phyloP scores from a whole-genome alignment of 805 yeast genomes.

The Pichia thaimueangensis region DNA sequence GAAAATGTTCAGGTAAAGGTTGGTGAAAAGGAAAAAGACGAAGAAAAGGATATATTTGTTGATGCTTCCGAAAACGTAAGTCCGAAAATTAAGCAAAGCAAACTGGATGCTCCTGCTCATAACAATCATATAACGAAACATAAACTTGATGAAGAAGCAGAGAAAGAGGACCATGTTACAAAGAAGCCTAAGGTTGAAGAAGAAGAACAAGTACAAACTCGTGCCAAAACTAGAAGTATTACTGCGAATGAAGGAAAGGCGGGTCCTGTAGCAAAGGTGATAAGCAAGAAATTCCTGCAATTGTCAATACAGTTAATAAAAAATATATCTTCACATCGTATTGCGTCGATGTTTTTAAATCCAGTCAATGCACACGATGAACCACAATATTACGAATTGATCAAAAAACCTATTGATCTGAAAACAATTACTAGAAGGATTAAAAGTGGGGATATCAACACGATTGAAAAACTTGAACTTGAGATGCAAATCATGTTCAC shows the following conservation, averaged over 20 bases:
- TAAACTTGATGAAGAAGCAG: constrained; percentile 4
- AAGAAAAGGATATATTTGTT: constrained; percentile 6
- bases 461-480: constrained; percentile 49
- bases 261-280: constrained; percentile 1
- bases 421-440: constrained; percentile 54
- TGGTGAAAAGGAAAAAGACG: constrained; percentile 5
- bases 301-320: constrained; percentile 56
- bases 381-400: constrained; percentile 57
- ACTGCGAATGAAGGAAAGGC: not conserved
- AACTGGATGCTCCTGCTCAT: not conserved
- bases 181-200: not conserved
- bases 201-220: constrained; percentile 3
- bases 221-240: constrained; percentile 3
- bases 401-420: constrained; percentile 61
- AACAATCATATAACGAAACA: not conserved
- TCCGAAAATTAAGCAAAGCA: not conserved
- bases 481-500: constrained; percentile 75
- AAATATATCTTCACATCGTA: constrained; percentile 62
- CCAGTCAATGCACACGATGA: constrained; percentile 67
- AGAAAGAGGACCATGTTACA: not conserved
- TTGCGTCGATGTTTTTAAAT: constrained; percentile 64
- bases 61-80: constrained; percentile 9
- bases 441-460: constrained; percentile 50
- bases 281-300: constrained; percentile 48
- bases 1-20: constrained; percentile 8